Conservation (phyloP, 331 rosid species). For the Cydonia oblonga region DNA sequence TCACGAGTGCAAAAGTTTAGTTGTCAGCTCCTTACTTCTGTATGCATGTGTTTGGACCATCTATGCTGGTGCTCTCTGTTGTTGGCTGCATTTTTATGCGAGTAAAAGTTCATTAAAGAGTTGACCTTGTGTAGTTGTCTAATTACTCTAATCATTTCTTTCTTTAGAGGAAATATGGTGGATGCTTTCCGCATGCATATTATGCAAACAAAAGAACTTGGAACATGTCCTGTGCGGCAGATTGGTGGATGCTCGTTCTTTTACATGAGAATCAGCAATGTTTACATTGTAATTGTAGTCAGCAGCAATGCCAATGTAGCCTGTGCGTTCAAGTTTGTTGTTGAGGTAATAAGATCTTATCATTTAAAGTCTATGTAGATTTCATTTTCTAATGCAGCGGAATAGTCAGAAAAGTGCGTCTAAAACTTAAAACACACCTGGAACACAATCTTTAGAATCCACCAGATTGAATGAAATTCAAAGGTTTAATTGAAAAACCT, state of each 20-base stretch:
- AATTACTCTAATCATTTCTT: slow-evolving; percentile 1
- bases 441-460: too few species aligned
- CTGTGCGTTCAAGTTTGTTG: slow-evolving; percentile 95
- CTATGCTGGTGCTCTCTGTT: background rate
- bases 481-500: too few species aligned
- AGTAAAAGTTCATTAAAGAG: background rate
- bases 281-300: slow-evolving; percentile 94
- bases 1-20: background rate
- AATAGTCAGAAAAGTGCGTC: too few species aligned
- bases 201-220: slow-evolving; percentile 97
- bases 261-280: slow-evolving; percentile 97
- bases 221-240: slow-evolving; percentile 97
- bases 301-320: slow-evolving; percentile 98
- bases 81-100: too few species aligned
- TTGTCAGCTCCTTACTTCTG: background rate
- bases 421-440: too few species aligned
- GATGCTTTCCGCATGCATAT: slow-evolving; percentile 95
- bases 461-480: too few species aligned
- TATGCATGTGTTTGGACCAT: background rate
- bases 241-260: slow-evolving; percentile 95
- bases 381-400: background rate
- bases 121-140: background rate
- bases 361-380: background rate
- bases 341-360: slow-evolving; percentile 52
- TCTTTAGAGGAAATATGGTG: slow-evolving; percentile 99